Base-by-base conservation (phyloP, 179 eudicot species). In the Pouteria campechiana region DNA sequence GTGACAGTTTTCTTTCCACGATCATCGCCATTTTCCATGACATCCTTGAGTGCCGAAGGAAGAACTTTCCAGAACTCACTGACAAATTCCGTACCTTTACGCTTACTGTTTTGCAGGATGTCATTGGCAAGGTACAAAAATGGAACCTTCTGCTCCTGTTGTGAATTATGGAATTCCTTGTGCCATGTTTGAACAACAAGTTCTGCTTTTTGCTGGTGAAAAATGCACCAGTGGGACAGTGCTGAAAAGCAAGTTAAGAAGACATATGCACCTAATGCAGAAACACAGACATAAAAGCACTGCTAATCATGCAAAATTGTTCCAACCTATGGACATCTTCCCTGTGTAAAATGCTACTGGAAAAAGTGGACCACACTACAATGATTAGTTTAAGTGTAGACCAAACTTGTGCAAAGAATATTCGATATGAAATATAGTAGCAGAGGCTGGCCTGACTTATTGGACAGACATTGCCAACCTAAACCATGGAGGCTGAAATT, bases 221-320 rank as follows among this genome's bases (percentile, higher is more conserved):
- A 85, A 48, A 90, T 90, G 58, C 95, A 90, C 98, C 98, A 90
- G 54, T 90, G 98, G 5, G 98, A 90, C 65, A 90, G 58, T 13
- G 98, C 98, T 85, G 58, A 25, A 24, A 24, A 38, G 21, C 9
- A 42, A 67, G 76, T 80, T 57, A 88, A 80, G 93, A 49, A 14
- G 43, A 40, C 66, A 52, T n/a, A n/a, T n/a, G 31, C 4, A 41
- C 27, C 23, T 3, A 44, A 10, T 24, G 10, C 21, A 43, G 24
- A 39, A 1, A 3, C 20, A 41, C 17, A 10, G 25, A 14, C 0
- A 11, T 8, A 16, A 34, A 28, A 3, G 37, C 17, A 11, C 38
- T 56, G 39, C 17, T 27, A 32, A 10, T 19, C n/a, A 9, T 28
- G 17, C 46, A 34, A 19, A 37, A 8, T 8, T 19, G 18, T 9